Percentiles rank a stretch among this genome's conserved stretches.
Evolutionary conservation across 2,329 filamentous ascomycete genomes (phyloP).

Genomic region (Colletotrichum sp.): DNA sequence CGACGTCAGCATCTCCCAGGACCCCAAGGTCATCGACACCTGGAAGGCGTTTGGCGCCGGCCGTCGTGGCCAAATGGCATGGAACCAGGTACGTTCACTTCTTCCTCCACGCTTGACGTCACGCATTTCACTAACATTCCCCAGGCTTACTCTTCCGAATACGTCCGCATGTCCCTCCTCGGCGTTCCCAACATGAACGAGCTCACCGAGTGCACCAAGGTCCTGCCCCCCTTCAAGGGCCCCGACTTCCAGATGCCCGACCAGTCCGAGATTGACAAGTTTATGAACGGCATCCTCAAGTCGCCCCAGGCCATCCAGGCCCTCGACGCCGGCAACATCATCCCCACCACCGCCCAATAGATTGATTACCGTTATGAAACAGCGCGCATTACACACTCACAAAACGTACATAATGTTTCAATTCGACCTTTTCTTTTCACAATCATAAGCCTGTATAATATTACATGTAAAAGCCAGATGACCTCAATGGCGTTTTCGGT

Average conservation of each 20-base stretch:
- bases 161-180: slow-evolving; percentile 58
- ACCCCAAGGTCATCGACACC: slow-evolving; percentile 38
- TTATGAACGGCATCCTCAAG: slow-evolving; percentile 3
- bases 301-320: slow-evolving; percentile 1
- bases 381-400: not conserved
- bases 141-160: slow-evolving; percentile 56
- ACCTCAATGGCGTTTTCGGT: not conserved
- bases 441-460: not conserved
- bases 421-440: not conserved
- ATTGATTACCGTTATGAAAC: not conserved
- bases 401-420: not conserved
- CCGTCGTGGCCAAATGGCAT: slow-evolving; percentile 36
- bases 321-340: slow-evolving; percentile 19
- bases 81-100: slow-evolving; percentile 40
- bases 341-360: slow-evolving; percentile 1
- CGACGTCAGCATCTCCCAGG: slow-evolving; percentile 43
- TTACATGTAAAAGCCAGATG: not conserved
- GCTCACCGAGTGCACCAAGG: slow-evolving; percentile 59
- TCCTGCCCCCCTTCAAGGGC: slow-evolving; percentile 42
- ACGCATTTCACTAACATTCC: no score
- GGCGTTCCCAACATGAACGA: slow-evolving; percentile 62
- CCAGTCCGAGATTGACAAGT: not conserved
- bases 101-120: no score
- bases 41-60: slow-evolving; percentile 41
- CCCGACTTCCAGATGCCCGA: slow-evolving; percentile 20